Conservation (phyloP, 257 asterid genomes). For the Scutellaria minor region DNA sequence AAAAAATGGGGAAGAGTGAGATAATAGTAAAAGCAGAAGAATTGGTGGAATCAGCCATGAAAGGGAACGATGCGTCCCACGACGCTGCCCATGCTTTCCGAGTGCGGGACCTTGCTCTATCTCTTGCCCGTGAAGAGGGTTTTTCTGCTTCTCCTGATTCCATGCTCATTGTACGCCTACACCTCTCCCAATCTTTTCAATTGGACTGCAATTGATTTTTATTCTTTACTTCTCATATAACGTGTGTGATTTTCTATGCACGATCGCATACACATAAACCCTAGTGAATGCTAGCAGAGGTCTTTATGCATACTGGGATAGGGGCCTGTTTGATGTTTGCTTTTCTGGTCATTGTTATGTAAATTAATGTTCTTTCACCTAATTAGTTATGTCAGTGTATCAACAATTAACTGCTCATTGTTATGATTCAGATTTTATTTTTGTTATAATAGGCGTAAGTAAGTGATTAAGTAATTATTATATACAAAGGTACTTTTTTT, state of each 20-base stretch:
- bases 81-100: slow-evolving; percentile 94
- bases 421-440: not conserved
- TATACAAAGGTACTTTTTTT: not conserved
- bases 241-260: not conserved
- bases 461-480: not conserved
- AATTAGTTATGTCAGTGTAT: not conserved
- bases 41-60: slow-evolving; percentile 73
- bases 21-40: slow-evolving; percentile 68
- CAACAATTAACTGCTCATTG: slow-evolving; percentile 6
- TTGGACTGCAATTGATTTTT: not conserved
- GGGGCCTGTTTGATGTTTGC: no score
- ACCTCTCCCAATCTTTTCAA: not conserved
- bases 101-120: slow-evolving; percentile 87
- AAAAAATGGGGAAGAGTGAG: slow-evolving; percentile 53
- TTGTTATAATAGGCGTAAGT: not conserved
- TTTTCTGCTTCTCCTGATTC: slow-evolving; percentile 61
- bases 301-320: no score
- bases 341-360: not conserved
- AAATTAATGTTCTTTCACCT: not conserved
- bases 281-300: not conserved
- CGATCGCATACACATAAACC: not conserved
- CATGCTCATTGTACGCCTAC: slow-evolving; percentile 54
- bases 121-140: slow-evolving; percentile 81
- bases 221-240: not conserved
- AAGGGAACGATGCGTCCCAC: slow-evolving; percentile 91